Evolutionary conservation across 495 filamentous ascomycete genomes (phyloP), one percentile per base, ranked within the genome.

Genomic region (Penicillium tannophilum): DNA sequence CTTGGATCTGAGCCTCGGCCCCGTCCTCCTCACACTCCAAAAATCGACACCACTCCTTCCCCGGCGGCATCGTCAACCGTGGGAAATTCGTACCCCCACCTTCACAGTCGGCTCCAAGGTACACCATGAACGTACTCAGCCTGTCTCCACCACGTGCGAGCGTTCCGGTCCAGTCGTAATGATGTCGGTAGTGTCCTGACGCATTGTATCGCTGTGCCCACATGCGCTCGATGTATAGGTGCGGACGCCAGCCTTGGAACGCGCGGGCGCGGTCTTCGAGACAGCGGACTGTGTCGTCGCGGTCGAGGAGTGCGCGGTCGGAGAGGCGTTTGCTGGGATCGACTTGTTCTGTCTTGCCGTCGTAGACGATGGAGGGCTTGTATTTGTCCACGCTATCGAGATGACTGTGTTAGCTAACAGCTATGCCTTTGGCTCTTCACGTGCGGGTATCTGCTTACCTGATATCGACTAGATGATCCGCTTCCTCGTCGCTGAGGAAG

Each of bases 221-320:
- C 69, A 87, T 79, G 52, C 78, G 77, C 69, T 88, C 85, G 70
- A 88, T 84, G 60, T 81, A 82, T 0, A 86, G 75, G 50, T 84
- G 64, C 12, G 77, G 74, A 2, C 76, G 76, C 84, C 84, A 88
- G 69, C 89, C 89, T 60, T 90, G 88, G 71, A 92, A 88, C n/a
- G 76, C 51, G 10, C 84, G 78, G 9, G 89, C 89, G 39, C 89
- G 87, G 28, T 79, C 72, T 62, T 89, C 86, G 57, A 91, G 83
- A 73, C 89, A 91, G 33, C 83, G 81, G 4, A 90, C 85, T 2
- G 82, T 75, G 41, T 74, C 64, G 69, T 88, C 83, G 67, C 83
- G 82, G 24, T 77, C 73, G 43, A 88, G 75, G 12, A 84, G 74
- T 16, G 85, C 82, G 56, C 83, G 82, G 63, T 85, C 79, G 26